Percentiles rank a stretch among this genome's conserved stretches.
Conservation (phyloP, 225 moss, liverwort and hornwort species). For the Sphagnum contortum region DNA sequence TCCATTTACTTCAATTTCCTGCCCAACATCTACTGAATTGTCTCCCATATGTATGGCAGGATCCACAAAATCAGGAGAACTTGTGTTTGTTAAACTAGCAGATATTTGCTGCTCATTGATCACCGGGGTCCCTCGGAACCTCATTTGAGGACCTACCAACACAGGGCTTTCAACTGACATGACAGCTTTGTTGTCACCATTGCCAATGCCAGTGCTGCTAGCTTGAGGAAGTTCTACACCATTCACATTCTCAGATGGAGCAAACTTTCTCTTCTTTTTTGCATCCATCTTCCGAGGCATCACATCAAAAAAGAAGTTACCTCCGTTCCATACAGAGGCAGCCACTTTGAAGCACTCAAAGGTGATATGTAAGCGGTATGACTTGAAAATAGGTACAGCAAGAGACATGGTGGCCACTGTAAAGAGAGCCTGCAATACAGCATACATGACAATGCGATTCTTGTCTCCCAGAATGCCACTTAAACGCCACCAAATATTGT, state of each 20-base stretch:
- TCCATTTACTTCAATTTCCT: neutral
- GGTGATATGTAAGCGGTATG: constrained; percentile 62
- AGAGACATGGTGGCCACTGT: constrained; percentile 85
- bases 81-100: constrained; percentile 31
- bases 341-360: constrained; percentile 89
- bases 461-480: constrained; percentile 76
- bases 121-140: constrained; percentile 6
- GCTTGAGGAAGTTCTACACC: constrained; percentile 1
- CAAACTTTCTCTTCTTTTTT: constrained; percentile 77
- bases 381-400: constrained; percentile 85
- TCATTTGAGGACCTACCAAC: constrained; percentile 3
- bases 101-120: constrained; percentile 18
- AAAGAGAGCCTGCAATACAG: constrained; percentile 82
- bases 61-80: constrained; percentile 26
- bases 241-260: constrained; percentile 13
- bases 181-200: constrained; percentile 19
- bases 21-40: neutral
- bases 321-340: constrained; percentile 90
- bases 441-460: constrained; percentile 82
- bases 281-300: constrained; percentile 91
- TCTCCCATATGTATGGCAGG: neutral
- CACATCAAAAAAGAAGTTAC: constrained; percentile 92
- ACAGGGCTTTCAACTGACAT: too few species aligned
- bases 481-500: constrained; percentile 95
- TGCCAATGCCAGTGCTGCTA: constrained; percentile 12